Conservation (phyloP, 345 rosid genomes). For the Cardamine chenopodiifolia region DNA sequence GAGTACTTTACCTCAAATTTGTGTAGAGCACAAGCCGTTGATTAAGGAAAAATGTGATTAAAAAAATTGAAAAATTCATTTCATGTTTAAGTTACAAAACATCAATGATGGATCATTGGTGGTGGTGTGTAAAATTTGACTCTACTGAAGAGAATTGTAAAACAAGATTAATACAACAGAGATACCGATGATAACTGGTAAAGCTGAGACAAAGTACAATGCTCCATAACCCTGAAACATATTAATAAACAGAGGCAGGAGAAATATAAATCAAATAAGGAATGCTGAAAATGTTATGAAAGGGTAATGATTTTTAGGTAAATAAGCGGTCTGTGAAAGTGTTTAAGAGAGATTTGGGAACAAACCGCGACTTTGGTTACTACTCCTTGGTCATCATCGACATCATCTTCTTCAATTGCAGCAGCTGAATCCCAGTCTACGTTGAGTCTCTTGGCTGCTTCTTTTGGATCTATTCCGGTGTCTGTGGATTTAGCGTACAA, state of each 20-base stretch:
- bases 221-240: slow-evolving; percentile 91
- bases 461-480: slow-evolving; percentile 78
- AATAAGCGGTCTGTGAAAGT: too few species aligned
- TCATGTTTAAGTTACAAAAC: slow-evolving; percentile 32
- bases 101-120: slow-evolving; percentile 34
- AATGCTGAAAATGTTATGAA: neutral
- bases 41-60: slow-evolving; percentile 19
- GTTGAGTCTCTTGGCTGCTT: slow-evolving; percentile 88
- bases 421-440: slow-evolving; percentile 97
- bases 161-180: slow-evolving; percentile 82
- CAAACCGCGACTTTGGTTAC: slow-evolving; percentile 78
- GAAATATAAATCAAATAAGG: neutral
- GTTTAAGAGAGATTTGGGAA: slow-evolving; percentile 37
- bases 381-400: slow-evolving; percentile 59
- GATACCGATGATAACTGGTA: slow-evolving; percentile 87
- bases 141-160: slow-evolving; percentile 91
- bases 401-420: slow-evolving; percentile 66
- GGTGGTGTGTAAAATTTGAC: slow-evolving; percentile 6
- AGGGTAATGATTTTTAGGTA: too few species aligned
- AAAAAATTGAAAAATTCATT: neutral
- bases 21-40: slow-evolving; percentile 32
- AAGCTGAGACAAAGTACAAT: slow-evolving; percentile 81
- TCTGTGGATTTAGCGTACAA: slow-evolving; percentile 82
- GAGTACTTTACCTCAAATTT: slow-evolving; percentile 24
- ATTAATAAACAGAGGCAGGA: slow-evolving; percentile 10